A percentile compares a stretch with the other conserved stretches of the same genome.
Conservation (phyloP, 306 rosid species). For the Begonia masoniana region DNA sequence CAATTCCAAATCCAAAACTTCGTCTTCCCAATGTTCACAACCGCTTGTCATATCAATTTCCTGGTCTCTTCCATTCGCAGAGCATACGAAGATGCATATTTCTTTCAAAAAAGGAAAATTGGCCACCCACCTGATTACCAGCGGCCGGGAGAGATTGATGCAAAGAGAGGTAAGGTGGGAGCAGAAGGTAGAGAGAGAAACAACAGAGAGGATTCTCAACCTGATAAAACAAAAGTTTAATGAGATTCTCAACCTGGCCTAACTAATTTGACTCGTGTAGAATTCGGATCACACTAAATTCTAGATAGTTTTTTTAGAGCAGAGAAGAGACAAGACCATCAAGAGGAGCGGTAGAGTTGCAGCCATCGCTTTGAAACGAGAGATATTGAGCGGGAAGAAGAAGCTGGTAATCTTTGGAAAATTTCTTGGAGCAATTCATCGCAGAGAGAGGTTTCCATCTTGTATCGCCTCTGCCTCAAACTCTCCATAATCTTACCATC, state of each 20-base stretch:
- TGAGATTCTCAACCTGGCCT: no score
- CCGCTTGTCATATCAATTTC: slow-evolving; percentile 8
- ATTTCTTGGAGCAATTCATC: slow-evolving; percentile 78
- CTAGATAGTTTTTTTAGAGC: no score
- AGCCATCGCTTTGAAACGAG: slow-evolving; percentile 90
- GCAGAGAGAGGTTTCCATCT: slow-evolving; percentile 43
- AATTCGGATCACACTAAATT: no score
- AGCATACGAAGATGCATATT: slow-evolving; percentile 22
- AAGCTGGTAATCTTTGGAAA: slow-evolving; percentile 43
- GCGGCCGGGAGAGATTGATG: slow-evolving; percentile 47
- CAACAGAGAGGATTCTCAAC: no score
- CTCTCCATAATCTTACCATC: no score
- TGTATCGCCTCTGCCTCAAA: neutral
- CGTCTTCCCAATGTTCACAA: slow-evolving; percentile 14
- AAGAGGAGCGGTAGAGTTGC: slow-evolving; percentile 49
- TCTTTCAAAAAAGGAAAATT: slow-evolving; percentile 38
- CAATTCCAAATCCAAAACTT: slow-evolving; percentile 16
- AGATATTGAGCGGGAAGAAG: slow-evolving; percentile 36
- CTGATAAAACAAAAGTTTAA: no score
- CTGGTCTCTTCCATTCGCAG: slow-evolving; percentile 11
- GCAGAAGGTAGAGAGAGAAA: slow-evolving; percentile 43
- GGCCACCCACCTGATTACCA: slow-evolving; percentile 40
- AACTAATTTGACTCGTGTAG: no score
- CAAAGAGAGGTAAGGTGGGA: slow-evolving; percentile 40
- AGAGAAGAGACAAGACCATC: no score